These are phyloP conservation scores for Geoglossum glabrum DNA, from an alignment of 495 filamentous ascomycete genomes.

Conservation along the genomic window DNA sequence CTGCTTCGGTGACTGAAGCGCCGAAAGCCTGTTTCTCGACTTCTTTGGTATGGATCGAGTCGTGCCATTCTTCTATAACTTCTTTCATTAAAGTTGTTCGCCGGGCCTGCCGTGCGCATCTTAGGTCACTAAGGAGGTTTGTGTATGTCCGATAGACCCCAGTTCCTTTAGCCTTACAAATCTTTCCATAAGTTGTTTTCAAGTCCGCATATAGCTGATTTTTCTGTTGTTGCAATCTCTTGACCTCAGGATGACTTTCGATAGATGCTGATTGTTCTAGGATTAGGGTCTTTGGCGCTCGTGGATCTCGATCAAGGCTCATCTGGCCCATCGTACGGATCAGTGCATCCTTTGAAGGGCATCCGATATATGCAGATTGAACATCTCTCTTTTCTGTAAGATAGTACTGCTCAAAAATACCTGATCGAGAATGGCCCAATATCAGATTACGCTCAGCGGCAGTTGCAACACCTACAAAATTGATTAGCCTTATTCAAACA, in stretches of 20 bases:
- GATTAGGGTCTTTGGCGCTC: not conserved
- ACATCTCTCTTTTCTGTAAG: not conserved
- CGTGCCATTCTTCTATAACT: too few relatives aligned
- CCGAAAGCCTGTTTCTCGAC: too few relatives aligned
- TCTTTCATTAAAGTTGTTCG: too few relatives aligned
- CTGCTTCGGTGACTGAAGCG: too few relatives aligned
- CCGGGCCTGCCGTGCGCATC: too few relatives aligned
- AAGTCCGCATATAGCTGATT: too few relatives aligned
- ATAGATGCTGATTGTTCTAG: not conserved
- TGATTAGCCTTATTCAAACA: not conserved
- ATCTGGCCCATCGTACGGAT: not conserved
- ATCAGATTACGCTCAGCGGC: not conserved
- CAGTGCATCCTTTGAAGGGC: not conserved
- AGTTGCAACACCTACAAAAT: not conserved
- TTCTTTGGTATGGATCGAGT: too few relatives aligned
- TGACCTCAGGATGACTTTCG: not conserved
- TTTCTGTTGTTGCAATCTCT: too few relatives aligned
- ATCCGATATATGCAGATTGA: not conserved
- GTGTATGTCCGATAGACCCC: too few relatives aligned
- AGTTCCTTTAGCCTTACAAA: too few relatives aligned
- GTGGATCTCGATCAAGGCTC: not conserved
- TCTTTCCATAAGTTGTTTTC: too few relatives aligned
- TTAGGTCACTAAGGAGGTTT: too few relatives aligned
- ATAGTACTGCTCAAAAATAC: not conserved
- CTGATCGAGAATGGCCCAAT: not conserved